Conservation (phyloP, 768 basidiomycete species). For the Lactarius quietus region DNA sequence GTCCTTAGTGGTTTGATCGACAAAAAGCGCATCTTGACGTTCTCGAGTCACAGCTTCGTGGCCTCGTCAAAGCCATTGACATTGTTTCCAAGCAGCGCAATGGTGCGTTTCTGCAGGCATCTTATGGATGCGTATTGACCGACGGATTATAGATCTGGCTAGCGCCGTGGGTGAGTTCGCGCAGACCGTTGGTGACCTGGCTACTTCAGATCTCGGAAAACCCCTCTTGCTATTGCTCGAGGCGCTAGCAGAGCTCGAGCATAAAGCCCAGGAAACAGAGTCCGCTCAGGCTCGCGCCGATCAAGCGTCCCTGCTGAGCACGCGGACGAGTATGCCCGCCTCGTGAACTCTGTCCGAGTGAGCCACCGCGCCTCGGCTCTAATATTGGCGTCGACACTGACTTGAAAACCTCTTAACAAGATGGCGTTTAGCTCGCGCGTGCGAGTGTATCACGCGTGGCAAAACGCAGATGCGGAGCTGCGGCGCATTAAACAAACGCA, state of each 20-base stretch:
- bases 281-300: constrained; percentile 78
- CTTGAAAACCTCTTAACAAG: constrained; percentile 36
- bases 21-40: constrained; percentile 83
- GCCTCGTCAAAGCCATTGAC: constrained; percentile 84
- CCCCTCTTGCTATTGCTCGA: constrained; percentile 68
- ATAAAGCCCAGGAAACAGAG: constrained; percentile 69
- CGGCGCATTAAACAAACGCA: constrained; percentile 69
- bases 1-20: constrained; percentile 84
- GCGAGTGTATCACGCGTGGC: constrained; percentile 78
- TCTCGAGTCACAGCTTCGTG: constrained; percentile 84
- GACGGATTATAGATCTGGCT: constrained; percentile 54
- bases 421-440: constrained; percentile 86
- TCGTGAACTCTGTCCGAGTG: constrained; percentile 84
- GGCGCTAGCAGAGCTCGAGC: constrained; percentile 70
- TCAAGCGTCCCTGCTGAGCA: constrained; percentile 73
- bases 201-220: constrained; percentile 70
- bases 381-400: background rate
- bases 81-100: constrained; percentile 76
- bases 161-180: constrained; percentile 75
- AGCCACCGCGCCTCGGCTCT: constrained; percentile 31
- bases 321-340: constrained; percentile 90
- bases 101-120: constrained; percentile 40
- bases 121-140: background rate
- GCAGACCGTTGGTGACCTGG: constrained; percentile 62
- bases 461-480: constrained; percentile 71